Evolutionary conservation across 306 rosid species (phyloP).

Genomic region (Herpetospermum pedunculosum): DNA sequence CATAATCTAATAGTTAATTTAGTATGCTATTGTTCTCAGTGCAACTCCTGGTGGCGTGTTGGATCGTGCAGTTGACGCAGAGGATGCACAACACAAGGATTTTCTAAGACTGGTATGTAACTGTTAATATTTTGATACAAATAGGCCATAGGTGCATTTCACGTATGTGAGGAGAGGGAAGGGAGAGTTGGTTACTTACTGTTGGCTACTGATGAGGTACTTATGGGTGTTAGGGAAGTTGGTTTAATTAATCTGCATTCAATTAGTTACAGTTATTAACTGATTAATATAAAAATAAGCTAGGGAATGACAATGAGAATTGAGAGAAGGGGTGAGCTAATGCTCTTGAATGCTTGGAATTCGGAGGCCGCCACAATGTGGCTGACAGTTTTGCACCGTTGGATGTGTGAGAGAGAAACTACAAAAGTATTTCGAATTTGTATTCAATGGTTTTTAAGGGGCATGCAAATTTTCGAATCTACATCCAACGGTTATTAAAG

Average conservation of each 20-base stretch:
- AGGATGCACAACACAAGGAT: conserved; percentile 35
- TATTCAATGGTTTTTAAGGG: no score
- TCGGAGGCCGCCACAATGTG: no score
- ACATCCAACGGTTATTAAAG: no score
- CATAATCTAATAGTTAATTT: neutral
- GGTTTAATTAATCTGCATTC: neutral
- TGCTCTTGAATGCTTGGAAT: neutral
- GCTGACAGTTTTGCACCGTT: no score
- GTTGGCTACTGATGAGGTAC: neutral
- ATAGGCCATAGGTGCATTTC: neutral
- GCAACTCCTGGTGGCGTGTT: conserved; percentile 40
- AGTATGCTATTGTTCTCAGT: conserved; percentile 17
- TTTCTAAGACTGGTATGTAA: conserved; percentile 41
- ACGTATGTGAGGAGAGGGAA: neutral
- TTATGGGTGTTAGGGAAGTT: neutral
- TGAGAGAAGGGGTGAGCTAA: neutral
- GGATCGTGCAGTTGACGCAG: conserved; percentile 52
- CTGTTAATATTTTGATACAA: neutral
- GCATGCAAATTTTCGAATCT: no score
- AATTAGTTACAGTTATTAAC: neutral
- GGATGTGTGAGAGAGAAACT: no score
- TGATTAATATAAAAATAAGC: neutral
- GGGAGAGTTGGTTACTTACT: neutral
- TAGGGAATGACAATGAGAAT: neutral
- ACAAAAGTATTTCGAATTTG: no score